These are phyloP conservation scores for Ophiostoma pallidulum DNA, from an alignment of 2,329 filamentous ascomycete species.

Conservation along the genomic window DNA sequence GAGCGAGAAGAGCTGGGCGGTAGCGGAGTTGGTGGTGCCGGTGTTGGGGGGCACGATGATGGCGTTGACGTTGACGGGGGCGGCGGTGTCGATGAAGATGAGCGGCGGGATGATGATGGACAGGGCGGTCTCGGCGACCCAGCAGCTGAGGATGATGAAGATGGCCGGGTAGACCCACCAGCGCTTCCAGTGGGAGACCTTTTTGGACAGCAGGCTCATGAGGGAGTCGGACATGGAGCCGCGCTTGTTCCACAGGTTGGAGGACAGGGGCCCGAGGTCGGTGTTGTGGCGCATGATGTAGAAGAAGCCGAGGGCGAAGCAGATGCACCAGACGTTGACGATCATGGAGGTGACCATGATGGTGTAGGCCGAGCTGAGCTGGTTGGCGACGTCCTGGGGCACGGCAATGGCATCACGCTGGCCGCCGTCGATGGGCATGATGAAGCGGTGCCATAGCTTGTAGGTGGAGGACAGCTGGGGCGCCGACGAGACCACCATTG, in stretches of 20 bases:
- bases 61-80: slow-evolving; percentile 12
- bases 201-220: slow-evolving; percentile 7
- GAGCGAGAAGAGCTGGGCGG: slow-evolving; percentile 14
- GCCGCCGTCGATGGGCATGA: slow-evolving; percentile 11
- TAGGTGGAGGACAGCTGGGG: slow-evolving; percentile 14
- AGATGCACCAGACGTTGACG: slow-evolving; percentile 14
- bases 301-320: slow-evolving; percentile 14
- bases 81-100: slow-evolving; percentile 14
- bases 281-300: slow-evolving; percentile 15
- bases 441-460: slow-evolving; percentile 13
- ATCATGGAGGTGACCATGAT: slow-evolving; percentile 14
- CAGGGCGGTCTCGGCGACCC: slow-evolving; percentile 12
- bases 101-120: slow-evolving; percentile 12
- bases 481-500: slow-evolving; percentile 13
- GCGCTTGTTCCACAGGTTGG: slow-evolving; percentile 15
- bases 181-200: slow-evolving; percentile 10
- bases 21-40: slow-evolving; percentile 9
- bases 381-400: slow-evolving; percentile 13
- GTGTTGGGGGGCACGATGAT: slow-evolving; percentile 14
- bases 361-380: slow-evolving; percentile 13
- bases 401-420: slow-evolving; percentile 12
- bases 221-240: slow-evolving; percentile 14
- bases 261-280: slow-evolving; percentile 12
- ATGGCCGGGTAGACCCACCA: slow-evolving; percentile 16
- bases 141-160: slow-evolving; percentile 12